Conservation (phyloP, 192 early-diverging fungal genomes). For the Radiomyces spectabilis region DNA sequence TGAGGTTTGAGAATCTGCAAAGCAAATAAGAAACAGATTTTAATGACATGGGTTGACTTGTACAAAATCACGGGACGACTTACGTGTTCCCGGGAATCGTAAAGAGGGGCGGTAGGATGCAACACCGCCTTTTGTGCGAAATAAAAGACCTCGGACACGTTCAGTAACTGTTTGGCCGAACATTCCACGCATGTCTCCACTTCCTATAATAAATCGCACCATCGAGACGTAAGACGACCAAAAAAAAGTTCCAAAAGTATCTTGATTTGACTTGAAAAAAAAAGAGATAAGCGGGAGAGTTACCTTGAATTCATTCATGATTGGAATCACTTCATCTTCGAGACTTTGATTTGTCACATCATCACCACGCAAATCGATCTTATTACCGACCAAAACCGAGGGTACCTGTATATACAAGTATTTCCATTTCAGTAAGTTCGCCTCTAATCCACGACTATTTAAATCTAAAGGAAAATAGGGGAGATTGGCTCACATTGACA, state of each 20-base stretch:
- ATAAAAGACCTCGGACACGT: constrained; percentile 99
- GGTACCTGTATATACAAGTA: constrained; percentile 68
- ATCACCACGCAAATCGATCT: constrained; percentile 83
- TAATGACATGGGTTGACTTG: not conserved
- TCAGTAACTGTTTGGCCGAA: constrained; percentile 89
- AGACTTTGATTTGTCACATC: constrained; percentile 76
- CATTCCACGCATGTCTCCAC: constrained; percentile 99
- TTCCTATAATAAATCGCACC: constrained; percentile 48
- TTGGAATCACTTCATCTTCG: constrained; percentile 92
- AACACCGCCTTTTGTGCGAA: constrained; percentile 99
- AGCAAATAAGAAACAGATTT: too few relatives aligned
- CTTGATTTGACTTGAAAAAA: not conserved
- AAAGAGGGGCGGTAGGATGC: constrained; percentile 94
- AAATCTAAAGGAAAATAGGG: not conserved
- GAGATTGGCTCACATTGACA: constrained; percentile 60
- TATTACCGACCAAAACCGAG: constrained; percentile 89
- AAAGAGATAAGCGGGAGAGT: too few relatives aligned
- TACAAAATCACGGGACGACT: not conserved
- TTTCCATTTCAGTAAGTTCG: too few relatives aligned
- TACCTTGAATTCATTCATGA: constrained; percentile 99
- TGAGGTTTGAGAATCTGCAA: constrained; percentile 71
- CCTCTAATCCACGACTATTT: not conserved
- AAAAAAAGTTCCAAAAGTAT: not conserved
- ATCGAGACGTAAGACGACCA: not conserved
- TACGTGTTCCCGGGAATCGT: constrained; percentile 90